Conservation (phyloP, 192 early-diverging fungal species). For the Piromyces sp. region DNA sequence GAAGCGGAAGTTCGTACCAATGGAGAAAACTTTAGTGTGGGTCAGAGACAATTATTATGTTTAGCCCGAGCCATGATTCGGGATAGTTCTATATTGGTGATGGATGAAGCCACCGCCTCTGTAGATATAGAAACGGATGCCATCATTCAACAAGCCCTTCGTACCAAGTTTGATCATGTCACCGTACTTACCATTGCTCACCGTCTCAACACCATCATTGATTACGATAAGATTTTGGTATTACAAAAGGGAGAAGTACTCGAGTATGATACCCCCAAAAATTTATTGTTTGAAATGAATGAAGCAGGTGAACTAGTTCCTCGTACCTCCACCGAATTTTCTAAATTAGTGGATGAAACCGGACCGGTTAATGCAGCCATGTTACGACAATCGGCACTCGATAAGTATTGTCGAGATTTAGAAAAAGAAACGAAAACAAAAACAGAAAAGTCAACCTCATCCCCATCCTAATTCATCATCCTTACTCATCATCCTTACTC, state of each 20-base stretch:
- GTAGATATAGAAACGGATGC: slow-evolving; percentile 25
- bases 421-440: no score
- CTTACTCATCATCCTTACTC: no score
- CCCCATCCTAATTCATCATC: no score
- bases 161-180: slow-evolving; percentile 44
- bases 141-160: slow-evolving; percentile 63
- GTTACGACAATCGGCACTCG: no score
- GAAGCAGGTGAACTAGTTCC: no score
- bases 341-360: no score
- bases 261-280: slow-evolving; percentile 5
- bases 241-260: slow-evolving; percentile 18
- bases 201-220: slow-evolving; percentile 52
- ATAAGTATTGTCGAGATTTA: no score
- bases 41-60: slow-evolving; percentile 57
- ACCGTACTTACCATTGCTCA: slow-evolving; percentile 83
- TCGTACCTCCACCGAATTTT: no score
- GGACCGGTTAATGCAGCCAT: no score
- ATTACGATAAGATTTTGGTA: slow-evolving; percentile 22
- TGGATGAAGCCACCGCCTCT: slow-evolving; percentile 72
- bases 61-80: slow-evolving; percentile 62
- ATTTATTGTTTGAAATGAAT: no score
- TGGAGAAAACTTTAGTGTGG: slow-evolving; percentile 10
- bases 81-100: slow-evolving; percentile 39
- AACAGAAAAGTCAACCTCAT: no score
- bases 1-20: no score